Evolutionary conservation across 176 grass and related monocot species (phyloP), one percentile per base, ranked within the genome.

Genomic region (Otatea glauca): DNA sequence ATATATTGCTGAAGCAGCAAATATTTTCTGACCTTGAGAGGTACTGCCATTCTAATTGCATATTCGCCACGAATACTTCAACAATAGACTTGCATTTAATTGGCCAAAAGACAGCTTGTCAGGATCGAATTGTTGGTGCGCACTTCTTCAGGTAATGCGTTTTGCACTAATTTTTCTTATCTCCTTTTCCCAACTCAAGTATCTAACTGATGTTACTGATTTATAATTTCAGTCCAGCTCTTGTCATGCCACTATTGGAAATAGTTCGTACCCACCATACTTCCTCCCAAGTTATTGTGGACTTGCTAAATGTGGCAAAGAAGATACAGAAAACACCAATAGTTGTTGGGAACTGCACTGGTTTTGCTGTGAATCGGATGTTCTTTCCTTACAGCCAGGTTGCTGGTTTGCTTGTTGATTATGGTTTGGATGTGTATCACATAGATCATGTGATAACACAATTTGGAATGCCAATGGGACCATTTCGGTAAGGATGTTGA

Each of bases 381-480:
- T 92, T 95, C 86, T 93, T 98, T 84, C 91, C 93, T 88, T 93
- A 92, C 2, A 48, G 63, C 7, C 91, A 92, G 71, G 83, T 80
- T 9, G 93, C 93, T 79, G 18, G 61, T 75, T 92, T 98, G 25
- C 85, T 95, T 32, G 91, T 98, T 85, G 89, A 98, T 90, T 75
- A 60, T 66, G 93, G 96, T 80, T 74, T 92, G 24, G 91, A 98
- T 88, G 82, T 93, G 27, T 95, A 98, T 79, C 79, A 81, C 67
- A 88, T 90, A 69, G 96, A 98, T 67, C 77, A 14, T 61, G 89
- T 72, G 43, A 85, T 90, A 63, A 76, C 79, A 29, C 71, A 93
- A 72, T 98, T 98, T 88, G 96, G 96, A 74, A 95, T 98, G 96
- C 92, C 92, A 39, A 95, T 92, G 92, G 96, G 93, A 11, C 18